phyloP scores from a whole-genome alignment of 208 protist genomes.

The Balamuthia mandrillaris region DNA sequence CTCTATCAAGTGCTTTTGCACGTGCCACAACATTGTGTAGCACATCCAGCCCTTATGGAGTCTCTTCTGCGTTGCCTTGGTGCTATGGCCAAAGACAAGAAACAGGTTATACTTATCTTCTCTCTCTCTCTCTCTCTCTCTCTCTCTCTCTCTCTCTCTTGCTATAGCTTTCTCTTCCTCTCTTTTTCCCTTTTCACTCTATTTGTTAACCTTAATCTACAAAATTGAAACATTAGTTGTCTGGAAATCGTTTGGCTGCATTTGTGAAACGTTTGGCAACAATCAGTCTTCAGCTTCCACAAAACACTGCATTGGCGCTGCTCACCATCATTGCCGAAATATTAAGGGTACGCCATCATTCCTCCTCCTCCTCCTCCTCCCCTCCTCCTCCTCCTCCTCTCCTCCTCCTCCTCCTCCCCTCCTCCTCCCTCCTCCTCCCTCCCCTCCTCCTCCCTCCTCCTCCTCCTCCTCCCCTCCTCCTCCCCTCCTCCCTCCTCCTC shows the following conservation, averaged over 20 bases:
- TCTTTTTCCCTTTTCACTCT: not conserved
- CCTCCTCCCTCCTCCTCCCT: not conserved
- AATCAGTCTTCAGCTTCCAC: not conserved
- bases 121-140: not conserved
- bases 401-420: not conserved
- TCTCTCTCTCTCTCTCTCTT: not conserved
- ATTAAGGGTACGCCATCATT: not conserved
- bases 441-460: no score
- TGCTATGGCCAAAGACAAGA: conserved; percentile 27
- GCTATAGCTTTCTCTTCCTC: not conserved
- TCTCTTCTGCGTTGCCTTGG: conserved; percentile 14
- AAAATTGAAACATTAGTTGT: not conserved
- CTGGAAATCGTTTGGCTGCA: conserved; percentile 46
- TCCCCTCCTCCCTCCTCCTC: not conserved
- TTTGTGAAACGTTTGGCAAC: conserved; percentile 54
- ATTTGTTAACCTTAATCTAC: not conserved
- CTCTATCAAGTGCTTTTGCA: conserved; percentile 34
- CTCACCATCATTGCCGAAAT: conserved; percentile 10
- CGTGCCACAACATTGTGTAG: not conserved
- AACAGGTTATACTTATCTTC: not conserved
- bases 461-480: no score
- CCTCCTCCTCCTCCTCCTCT: not conserved
- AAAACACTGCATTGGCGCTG: conserved; percentile 38
- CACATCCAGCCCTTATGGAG: not conserved
- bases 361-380: not conserved